Conservation (phyloP, 495 filamentous ascomycete genomes). For the Annulohypoxylon moriforme region DNA sequence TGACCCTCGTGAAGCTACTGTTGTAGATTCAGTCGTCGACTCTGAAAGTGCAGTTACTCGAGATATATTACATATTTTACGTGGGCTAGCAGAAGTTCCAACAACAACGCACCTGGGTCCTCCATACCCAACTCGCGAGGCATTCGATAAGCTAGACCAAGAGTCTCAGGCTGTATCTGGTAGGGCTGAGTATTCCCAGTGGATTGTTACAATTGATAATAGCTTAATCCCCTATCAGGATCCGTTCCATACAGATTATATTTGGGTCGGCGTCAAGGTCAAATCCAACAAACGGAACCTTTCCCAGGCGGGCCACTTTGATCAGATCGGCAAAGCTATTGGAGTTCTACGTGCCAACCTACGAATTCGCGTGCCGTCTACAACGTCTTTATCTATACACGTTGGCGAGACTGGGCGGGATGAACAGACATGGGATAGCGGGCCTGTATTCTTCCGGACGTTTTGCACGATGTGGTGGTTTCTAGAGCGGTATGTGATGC, state of each 20-base stretch:
- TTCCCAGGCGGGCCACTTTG: conserved; percentile 8
- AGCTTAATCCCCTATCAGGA: background rate
- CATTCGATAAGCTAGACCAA: background rate
- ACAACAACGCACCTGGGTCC: conserved; percentile 26
- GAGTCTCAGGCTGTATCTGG: conserved; percentile 15
- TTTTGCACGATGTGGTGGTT: conserved; percentile 39
- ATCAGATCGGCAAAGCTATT: conserved; percentile 10
- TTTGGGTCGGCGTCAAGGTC: conserved; percentile 31
- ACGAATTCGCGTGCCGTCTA: conserved; percentile 17
- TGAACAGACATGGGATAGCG: background rate
- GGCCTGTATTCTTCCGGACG: background rate
- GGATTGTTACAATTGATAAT: conserved; percentile 8
- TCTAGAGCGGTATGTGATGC: conserved; percentile 5
- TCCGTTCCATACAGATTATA: background rate
- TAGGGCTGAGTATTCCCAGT: conserved; percentile 10
- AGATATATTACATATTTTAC: background rate
- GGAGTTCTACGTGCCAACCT: background rate
- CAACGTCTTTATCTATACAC: conserved; percentile 22
- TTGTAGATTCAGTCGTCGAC: too few relatives aligned
- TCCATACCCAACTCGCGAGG: background rate
- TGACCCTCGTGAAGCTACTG: background rate
- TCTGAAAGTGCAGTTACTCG: too few relatives aligned
- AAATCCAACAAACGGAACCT: conserved; percentile 26
- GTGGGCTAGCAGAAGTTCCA: background rate
- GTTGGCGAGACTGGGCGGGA: conserved; percentile 2